Evolutionary conservation across 371 early-diverging fungal species (phyloP).

Genomic region (Lichtheimia corymbifera): DNA sequence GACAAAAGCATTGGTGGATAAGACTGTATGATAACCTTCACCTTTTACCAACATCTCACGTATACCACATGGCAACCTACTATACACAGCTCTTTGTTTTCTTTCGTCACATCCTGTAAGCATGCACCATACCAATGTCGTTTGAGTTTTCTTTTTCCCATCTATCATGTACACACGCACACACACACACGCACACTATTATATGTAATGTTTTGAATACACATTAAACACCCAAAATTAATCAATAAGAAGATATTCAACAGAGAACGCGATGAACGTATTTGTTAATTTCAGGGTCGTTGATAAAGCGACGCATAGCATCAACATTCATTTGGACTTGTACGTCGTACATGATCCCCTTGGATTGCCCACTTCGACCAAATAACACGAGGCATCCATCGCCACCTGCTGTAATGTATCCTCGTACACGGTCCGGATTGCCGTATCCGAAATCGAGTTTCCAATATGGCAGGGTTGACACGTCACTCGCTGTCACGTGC

Average conservation of each 20-base stretch:
- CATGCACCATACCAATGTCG: not conserved
- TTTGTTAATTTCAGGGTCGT: conserved; percentile 38
- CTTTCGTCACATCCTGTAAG: too few relatives aligned
- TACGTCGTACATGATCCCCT: conserved; percentile 34
- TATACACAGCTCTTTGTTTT: not conserved
- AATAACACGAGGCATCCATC: conserved; percentile 41
- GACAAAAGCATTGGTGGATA: too few relatives aligned
- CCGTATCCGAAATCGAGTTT: conserved; percentile 38
- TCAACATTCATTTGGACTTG: conserved; percentile 44
- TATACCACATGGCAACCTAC: not conserved
- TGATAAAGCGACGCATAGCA: conserved; percentile 36
- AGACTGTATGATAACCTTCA: too few relatives aligned
- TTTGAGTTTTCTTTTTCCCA: not conserved
- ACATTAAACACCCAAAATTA: not conserved
- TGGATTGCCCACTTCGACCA: conserved; percentile 28
- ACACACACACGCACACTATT: not conserved
- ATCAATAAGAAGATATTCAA: conserved; percentile 1
- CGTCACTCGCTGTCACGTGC: conserved; percentile 34
- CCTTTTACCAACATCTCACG: not conserved
- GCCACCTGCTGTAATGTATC: conserved; percentile 45
- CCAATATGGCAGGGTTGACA: conserved; percentile 37
- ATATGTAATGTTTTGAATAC: not conserved
- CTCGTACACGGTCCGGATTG: conserved; percentile 34
- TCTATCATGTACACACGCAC: not conserved
- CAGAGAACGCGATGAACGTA: conserved; percentile 30